These are phyloP conservation scores for Boletus subparvulus DNA, from an alignment of 768 basidiomycete species.

Conservation along the genomic window DNA sequence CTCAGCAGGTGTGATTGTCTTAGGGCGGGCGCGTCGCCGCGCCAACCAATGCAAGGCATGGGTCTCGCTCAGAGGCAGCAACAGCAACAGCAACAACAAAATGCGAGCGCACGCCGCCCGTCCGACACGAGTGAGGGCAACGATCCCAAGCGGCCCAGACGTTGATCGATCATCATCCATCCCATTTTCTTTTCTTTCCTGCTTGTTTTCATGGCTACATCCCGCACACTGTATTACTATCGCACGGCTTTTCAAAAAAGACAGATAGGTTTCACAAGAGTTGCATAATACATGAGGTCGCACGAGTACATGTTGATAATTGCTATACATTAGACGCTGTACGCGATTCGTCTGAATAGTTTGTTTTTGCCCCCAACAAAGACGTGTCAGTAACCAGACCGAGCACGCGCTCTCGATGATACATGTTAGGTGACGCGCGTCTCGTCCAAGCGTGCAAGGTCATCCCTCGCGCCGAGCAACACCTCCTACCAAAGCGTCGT, in stretches of 20 bases:
- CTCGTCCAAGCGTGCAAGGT: constrained; percentile 46
- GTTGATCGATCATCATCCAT: constrained; percentile 21
- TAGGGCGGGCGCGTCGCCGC: constrained; percentile 19
- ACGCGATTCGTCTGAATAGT: background rate
- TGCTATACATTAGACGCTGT: background rate
- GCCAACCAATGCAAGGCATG: constrained; percentile 36
- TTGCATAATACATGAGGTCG: background rate
- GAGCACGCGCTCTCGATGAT: background rate
- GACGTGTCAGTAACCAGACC: background rate
- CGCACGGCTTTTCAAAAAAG: background rate
- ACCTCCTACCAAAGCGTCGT: constrained; percentile 41
- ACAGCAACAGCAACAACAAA: constrained; percentile 18
- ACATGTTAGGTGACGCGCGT: constrained; percentile 10
- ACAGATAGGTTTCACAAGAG: background rate
- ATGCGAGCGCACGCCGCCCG: constrained; percentile 16
- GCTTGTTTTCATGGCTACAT: background rate
- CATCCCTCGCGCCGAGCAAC: constrained; percentile 52
- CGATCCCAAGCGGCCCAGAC: constrained; percentile 43
- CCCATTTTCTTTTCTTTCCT: background rate
- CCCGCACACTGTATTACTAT: background rate
- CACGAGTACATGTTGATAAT: constrained; percentile 1
- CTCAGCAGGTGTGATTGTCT: background rate
- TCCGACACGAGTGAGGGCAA: constrained; percentile 25
- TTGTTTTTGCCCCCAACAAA: background rate
- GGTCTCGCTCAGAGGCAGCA: constrained; percentile 38